These are phyloP conservation scores for Paraphaeosphaeria minitans DNA, from an alignment of 2,329 filamentous ascomycete species.

Conservation along the genomic window DNA sequence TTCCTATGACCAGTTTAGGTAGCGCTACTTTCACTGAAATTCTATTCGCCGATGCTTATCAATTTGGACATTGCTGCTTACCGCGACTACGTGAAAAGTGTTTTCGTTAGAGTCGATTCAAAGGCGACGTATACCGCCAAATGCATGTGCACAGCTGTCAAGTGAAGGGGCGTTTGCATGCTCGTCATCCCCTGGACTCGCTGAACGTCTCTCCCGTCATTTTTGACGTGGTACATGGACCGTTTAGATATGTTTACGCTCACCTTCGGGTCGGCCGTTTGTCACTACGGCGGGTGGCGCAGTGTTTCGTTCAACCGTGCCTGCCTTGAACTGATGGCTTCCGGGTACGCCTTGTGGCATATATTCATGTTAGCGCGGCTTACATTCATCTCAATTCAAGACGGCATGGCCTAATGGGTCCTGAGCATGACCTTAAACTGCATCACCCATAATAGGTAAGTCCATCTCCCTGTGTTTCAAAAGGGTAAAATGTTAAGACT, in stretches of 20 bases:
- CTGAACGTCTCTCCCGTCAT: background rate
- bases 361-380: too few species aligned
- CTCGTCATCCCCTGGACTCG: background rate
- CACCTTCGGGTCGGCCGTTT: background rate
- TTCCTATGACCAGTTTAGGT: background rate
- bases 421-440: too few species aligned
- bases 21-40: background rate
- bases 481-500: constrained; percentile 1
- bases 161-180: background rate
- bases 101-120: background rate
- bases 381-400: too few species aligned
- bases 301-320: too few species aligned
- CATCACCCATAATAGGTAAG: background rate
- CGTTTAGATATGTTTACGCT: background rate
- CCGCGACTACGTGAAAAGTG: too few species aligned
- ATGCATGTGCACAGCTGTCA: background rate
- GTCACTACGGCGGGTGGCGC: background rate
- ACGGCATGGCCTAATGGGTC: too few species aligned
- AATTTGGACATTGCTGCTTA: too few species aligned
- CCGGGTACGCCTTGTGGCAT: too few species aligned
- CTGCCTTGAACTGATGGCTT: too few species aligned
- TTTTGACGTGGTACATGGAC: background rate
- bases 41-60: too few species aligned
- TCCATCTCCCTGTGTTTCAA: background rate
- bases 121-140: background rate